These are phyloP conservation scores for Mallotus japonicus DNA, from an alignment of 441 rosid genomes.

Conservation along the genomic window DNA sequence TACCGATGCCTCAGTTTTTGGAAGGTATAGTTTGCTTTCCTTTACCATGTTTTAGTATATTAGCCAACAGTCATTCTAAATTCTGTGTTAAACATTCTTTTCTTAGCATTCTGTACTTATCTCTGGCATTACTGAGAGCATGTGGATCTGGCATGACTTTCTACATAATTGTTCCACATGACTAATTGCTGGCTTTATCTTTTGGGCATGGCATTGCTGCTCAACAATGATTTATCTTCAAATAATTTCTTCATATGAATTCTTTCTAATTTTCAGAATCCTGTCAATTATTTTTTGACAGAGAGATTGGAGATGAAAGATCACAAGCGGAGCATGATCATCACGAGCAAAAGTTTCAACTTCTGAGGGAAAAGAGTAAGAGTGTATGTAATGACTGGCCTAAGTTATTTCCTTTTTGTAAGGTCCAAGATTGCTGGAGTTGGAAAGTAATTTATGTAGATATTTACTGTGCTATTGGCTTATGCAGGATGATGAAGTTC, in stretches of 20 bases:
- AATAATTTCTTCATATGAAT: slow-evolving; percentile 6
- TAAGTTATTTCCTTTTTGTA: slow-evolving; percentile 19
- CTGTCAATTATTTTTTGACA: slow-evolving; percentile 45
- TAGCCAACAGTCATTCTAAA: not conserved
- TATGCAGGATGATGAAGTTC: slow-evolving; percentile 63
- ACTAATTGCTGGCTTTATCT: not conserved
- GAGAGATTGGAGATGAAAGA: slow-evolving; percentile 48
- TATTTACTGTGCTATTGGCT: slow-evolving; percentile 28
- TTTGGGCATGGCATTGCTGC: too few relatives aligned
- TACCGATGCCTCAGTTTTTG: slow-evolving; percentile 23
- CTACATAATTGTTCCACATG: not conserved
- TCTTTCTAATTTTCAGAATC: slow-evolving; percentile 30
- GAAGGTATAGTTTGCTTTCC: slow-evolving; percentile 33
- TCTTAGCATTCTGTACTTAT: not conserved
- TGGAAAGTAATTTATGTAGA: slow-evolving; percentile 16
- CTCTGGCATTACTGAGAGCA: not conserved
- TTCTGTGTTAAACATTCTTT: not conserved
- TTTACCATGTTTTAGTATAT: slow-evolving; percentile 13
- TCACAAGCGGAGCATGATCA: slow-evolving; percentile 33
- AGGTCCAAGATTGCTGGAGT: slow-evolving; percentile 10
- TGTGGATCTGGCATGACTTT: not conserved
- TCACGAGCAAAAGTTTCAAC: slow-evolving; percentile 26
- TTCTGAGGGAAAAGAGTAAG: slow-evolving; percentile 35
- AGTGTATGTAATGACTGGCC: slow-evolving; percentile 38
- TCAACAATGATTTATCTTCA: not conserved